Evolutionary conservation across 352 stramenopile genomes (phyloP).

Genomic region (Globisporangium megalacanthum): DNA sequence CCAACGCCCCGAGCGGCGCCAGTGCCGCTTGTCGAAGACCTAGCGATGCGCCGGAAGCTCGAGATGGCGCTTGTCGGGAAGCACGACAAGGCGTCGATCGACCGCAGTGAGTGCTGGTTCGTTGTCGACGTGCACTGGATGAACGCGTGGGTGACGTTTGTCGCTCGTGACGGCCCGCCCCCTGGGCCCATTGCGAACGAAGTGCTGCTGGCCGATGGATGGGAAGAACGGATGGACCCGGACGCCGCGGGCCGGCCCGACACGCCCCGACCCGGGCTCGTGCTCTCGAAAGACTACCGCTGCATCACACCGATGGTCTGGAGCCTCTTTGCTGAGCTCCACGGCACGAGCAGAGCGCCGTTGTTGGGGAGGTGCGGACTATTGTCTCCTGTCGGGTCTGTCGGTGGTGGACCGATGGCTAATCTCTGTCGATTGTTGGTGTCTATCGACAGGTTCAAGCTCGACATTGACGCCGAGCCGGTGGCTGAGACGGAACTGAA

Average conservation of each 20-base stretch:
- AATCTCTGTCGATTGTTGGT: background rate
- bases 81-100: conserved; percentile 45
- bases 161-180: conserved; percentile 29
- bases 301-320: conserved; percentile 76
- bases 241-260: conserved; percentile 28
- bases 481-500: conserved; percentile 15
- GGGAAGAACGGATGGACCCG: conserved; percentile 26
- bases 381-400: too few relatives aligned
- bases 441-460: conserved; percentile 14
- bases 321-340: conserved; percentile 55
- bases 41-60: conserved; percentile 40
- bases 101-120: conserved; percentile 72
- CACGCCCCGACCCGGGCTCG: conserved; percentile 30
- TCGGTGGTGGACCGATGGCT: too few relatives aligned
- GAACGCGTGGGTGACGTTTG: conserved; percentile 53
- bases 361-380: conserved; percentile 22
- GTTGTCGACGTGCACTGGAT: conserved; percentile 59
- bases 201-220: conserved; percentile 40
- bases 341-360: conserved; percentile 41
- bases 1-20: conserved; percentile 16
- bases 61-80: conserved; percentile 55
- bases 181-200: conserved; percentile 60
- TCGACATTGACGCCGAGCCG: conserved; percentile 24
- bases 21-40: conserved; percentile 36
- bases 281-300: conserved; percentile 52